Base-by-base conservation (phyloP, 1,284 basidiomycete genomes). In the Moniliophthora roreri region DNA sequence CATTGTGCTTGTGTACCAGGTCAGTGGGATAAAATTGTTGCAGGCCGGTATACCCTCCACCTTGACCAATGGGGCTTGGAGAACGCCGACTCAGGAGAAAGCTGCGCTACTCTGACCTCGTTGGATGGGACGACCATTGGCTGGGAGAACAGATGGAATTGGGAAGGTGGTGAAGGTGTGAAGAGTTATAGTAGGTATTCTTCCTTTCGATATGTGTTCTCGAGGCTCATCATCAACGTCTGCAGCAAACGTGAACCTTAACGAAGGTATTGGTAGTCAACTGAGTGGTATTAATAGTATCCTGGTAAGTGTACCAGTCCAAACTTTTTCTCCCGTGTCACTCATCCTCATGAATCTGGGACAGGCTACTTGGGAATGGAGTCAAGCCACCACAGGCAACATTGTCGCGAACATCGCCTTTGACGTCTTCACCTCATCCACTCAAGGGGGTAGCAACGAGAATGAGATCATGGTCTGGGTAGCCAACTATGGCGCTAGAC, bases 381-480 rank as follows among this genome's bases (percentile, higher is more conserved):
- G 64, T 24, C 72, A 75, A 53, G 55, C 51, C 26, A 58, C 60
- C 11, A 61, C 61, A 1, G 68, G 64, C 8, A 56, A 54, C 0
- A 60, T 74, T 53, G 76, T 82, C 40, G 77, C 79, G 0, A 74
- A 87, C 56, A 73, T 85, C 45, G 80, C 83, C 9, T 87, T 76
- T 57, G 85, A 87, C 58, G 58, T 86, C 1, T 87, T 87, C 70
- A 86, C 84, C 0, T 77, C 84, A 1, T 66, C 65, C 53, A 70
- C 71, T 1, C 44, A 80, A 32, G 76, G 76, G 1, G 84, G 84
- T 15, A 66, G 72, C 18, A 74, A 76, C 56, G 71, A 69, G 28
- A 76, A 81, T 60, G 85, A 87, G 62, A 76, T 85, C 57, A 87
- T 87, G 85, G 67, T 87, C 55, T 87, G 85, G 85, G 74, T 86